Base-by-base conservation (phyloP, 345 rosid species). In the Ricinus communis region DNA sequence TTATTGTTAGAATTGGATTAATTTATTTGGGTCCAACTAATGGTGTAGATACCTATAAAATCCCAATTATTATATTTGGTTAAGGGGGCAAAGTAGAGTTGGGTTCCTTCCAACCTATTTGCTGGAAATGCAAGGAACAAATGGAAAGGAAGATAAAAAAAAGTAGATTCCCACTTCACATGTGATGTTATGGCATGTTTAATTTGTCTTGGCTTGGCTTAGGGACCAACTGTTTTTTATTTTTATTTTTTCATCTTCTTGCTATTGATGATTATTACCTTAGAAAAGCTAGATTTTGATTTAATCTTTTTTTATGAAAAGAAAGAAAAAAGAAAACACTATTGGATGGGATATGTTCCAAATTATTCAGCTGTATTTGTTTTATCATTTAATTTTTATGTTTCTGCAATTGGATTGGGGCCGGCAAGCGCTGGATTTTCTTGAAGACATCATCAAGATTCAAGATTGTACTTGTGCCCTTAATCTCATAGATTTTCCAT, bases 81-180 rank as follows among this genome's bases (percentile, higher is more conserved):
- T 41, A 65, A 53, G 62, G 53, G 46, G 49, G 69, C n/a, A 73
- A 72, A 63, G 59, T 31, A 52, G 75, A 70, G 28, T 68, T 65
- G 53, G 76, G 74, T 58, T 72, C 60, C 72, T 64, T 74, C 76
- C 73, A 77, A 64, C 62, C 80, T 62, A 64, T 24, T 80, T 71
- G 82, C 77, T 74, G 81, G 78, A 65, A 78, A 73, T 62, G 79
- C 68, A 71, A 78, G 72, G 41, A 78, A 71, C 77, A 76, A 76
- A 52, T 30, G 46, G 59, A 36, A 75, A 65, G 16, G 31, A 46
- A 66, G n/a, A 43, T 14, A 40, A 0, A 33, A 2, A 56, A 81
- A 76, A 60, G 72, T 68, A 74, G 84, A 78, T 81, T 81, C 87
- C 84, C 86, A 62, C 77, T 76, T 79, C 85, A 81, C 87, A 79